Base-by-base conservation (phyloP, 2,329 filamentous ascomycete genomes). In the Chrysoporthe puriensis region DNA sequence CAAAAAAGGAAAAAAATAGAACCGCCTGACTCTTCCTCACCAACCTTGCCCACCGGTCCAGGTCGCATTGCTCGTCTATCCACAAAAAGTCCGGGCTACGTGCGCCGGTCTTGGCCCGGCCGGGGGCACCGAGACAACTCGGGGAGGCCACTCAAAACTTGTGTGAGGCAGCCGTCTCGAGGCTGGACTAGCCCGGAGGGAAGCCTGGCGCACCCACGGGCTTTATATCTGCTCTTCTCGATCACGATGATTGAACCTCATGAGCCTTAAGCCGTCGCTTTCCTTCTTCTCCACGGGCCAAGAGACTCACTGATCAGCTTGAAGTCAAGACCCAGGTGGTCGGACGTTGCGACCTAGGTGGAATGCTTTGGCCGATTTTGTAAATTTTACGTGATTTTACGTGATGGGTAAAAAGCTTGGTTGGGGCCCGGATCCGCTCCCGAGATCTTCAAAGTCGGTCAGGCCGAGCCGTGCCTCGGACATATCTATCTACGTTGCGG, bases 321-420 rank as follows among this genome's bases (percentile, higher is more conserved):
- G 59, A 61, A 11, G n/a, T 14, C 21, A 44, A 36, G 14, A 48
- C 4, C 5, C 42, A 32, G 43, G 59, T 48, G 42, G 26, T 44
- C 3, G 43, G 16, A 32, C 18, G 59, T 61, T 48, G 59, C 59
- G 59, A 48, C 18, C 21, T 0, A 46, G 59, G 59, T 61, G 42
- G 59, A 48, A 48, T 26, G 7, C n/a, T 46, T 18, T 44, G 42
- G 21, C 18, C 16, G 14, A 48, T 61, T 21, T 32, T 34, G 59
- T 61, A 61, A 61, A 21, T 32, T 61, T 61, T 61, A 61, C 54
- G 54, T 57, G 54, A 57, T 40, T 40, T 54, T 54, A 54, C 57
- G 57, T 60, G 57, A 60, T 60, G 40, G 1, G 36, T 9, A 5
- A 21, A 46, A 40, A 46, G 21, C 46, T 61, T 61, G 5, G 58